Base-by-base conservation (phyloP, 2,329 filamentous ascomycete species). In the Sordariomycetes sp. region DNA sequence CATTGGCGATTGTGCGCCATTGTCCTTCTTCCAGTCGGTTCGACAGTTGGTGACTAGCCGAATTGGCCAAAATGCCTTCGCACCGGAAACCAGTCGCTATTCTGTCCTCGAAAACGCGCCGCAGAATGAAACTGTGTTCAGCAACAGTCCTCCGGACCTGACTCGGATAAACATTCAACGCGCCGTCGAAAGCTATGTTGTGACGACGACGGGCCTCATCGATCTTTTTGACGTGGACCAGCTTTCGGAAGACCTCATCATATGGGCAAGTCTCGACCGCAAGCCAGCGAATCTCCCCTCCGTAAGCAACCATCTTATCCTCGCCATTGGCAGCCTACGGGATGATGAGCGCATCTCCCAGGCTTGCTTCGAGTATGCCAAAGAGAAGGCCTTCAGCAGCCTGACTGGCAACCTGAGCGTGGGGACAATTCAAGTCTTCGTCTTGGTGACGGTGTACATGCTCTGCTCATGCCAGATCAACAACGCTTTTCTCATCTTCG, bases 11-110 rank as follows among this genome's bases (percentile, higher is more conserved):
- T 73, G 69, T 41, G 70, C 70, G 5, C 70, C 70, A 1, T 50
- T 74, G 15, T 73, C 69, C 0, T 67, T 74, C 39, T 73, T 73
- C 42, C 68, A 72, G 41, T 71, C 67, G 0, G 63, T 73, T 6
- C 58, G 69, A 3, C 63, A 70, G 42, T 58, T 74, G 14, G 67
- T 73, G 16, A 70, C 63, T 0, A 61, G 56, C 0, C 53, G 61
- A 6, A 61, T 72, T 21, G 68, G 68, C 14, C 55, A 61, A 10
- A 55, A 64, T 30, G 68, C 67, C 2, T 72, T 73, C 39, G 63
- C 68, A 2, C 66, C 68, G 1, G 63, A 70, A 38, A 65, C 64
- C 3, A 68, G 61, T 34, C 64, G 62, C 7, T 66, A 64, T 39
- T 70, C 66, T 0, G 63, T 66, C 10, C 53, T 72, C 6, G 67